These are phyloP conservation scores for Lignosus rhinocerotis DNA, from an alignment of 1,284 basidiomycete species.

Conservation along the genomic window DNA sequence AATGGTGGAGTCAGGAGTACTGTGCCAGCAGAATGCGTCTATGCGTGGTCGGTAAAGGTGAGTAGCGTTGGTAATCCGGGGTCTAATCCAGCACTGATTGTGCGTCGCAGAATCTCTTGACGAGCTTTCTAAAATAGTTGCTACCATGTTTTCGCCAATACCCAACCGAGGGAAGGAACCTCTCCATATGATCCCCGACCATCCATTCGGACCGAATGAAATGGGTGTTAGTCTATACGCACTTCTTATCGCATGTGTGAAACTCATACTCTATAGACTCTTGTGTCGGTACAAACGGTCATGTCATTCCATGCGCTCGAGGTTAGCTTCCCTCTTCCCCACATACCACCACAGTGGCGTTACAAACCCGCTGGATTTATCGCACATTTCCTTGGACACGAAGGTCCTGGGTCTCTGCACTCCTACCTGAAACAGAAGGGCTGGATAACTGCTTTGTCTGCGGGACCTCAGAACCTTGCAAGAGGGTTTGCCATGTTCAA, in stretches of 20 bases:
- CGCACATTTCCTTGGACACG: slow-evolving; percentile 91
- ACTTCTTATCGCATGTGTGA: neutral
- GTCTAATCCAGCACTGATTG: neutral
- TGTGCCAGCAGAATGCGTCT: slow-evolving; percentile 94
- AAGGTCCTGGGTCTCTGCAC: slow-evolving; percentile 92
- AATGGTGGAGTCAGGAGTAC: slow-evolving; percentile 96
- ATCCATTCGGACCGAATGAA: slow-evolving; percentile 75
- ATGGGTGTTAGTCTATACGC: slow-evolving; percentile 54
- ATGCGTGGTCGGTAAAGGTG: slow-evolving; percentile 88
- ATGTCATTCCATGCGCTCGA: slow-evolving; percentile 89
- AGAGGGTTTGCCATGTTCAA: slow-evolving; percentile 92
- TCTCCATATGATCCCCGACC: slow-evolving; percentile 69
- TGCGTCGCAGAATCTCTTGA: slow-evolving; percentile 71
- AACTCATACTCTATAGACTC: slow-evolving; percentile 49
- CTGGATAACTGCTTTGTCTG: slow-evolving; percentile 83
- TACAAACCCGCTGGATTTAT: slow-evolving; percentile 85
- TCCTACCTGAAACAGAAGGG: slow-evolving; percentile 92
- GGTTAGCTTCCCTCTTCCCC: slow-evolving; percentile 86
- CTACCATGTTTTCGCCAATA: slow-evolving; percentile 77
- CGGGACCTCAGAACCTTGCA: slow-evolving; percentile 74
- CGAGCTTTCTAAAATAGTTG: slow-evolving; percentile 71
- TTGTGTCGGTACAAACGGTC: slow-evolving; percentile 88
- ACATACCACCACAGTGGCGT: slow-evolving; percentile 79
- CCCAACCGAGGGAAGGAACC: slow-evolving; percentile 69
- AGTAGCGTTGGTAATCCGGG: neutral